Evolutionary conservation across 805 yeast genomes (phyloP), one percentile per base, ranked within the genome.

Genomic region (Sugiyamaella floridensis): DNA sequence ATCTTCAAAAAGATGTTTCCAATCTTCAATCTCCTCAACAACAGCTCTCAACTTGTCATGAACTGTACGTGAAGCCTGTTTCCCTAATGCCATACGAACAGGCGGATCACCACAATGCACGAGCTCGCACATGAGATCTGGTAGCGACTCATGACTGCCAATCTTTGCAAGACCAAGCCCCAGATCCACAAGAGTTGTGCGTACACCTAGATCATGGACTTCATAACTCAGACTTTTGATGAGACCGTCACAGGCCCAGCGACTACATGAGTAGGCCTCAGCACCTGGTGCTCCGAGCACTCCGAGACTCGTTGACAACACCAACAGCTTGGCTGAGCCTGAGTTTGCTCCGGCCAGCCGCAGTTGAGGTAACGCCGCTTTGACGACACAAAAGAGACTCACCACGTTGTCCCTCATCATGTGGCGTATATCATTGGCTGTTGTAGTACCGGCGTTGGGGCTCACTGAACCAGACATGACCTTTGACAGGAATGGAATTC

Each of bases 11-110:
- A 67, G 43, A 56, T 59, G 67, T 60, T 64, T 67, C 71, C 71
- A 67, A 47, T 67, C 71, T 54, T 67, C 71, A n/a, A 67, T 60
- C 50, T 67, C 71, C 55, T 67, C 71, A 15, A 62, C 61, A 20
- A 49, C 55, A 43, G 60, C 55, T 32, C 71, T 54, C 50, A 68
- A 51, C 57, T 64, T 60, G 47, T 65, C 65, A n/a, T 58, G 58
- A 50, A 62, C 55, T 15, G 55, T 56, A 22, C 56, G 57, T 8
- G 58, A 56, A 10, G 67, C 63, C 41, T 62, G 62, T n/a, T 60
- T 37, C 7, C 68, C 66, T 4, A 58, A 48, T 44, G 60, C 55
- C 26, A 67, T 50, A 26, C 68, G 54, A 43, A 62, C 40, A 32
- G 69, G 69, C 18, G 69, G 68, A 10, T 58, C 54, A 12, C 50